Conservation (phyloP, 2,329 filamentous ascomycete species). For the Drechslerella dactyloides region DNA sequence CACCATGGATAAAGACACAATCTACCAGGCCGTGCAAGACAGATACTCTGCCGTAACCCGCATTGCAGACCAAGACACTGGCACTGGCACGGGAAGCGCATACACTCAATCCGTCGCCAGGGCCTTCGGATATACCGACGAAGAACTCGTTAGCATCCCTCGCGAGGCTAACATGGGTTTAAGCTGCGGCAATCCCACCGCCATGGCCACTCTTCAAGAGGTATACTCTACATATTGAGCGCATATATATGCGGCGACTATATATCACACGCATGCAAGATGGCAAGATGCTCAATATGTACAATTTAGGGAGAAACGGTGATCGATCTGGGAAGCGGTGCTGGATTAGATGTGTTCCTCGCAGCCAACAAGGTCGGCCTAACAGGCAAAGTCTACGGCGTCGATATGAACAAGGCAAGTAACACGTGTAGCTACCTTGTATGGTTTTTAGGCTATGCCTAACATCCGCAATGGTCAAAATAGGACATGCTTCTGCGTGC, state of each 20-base stretch:
- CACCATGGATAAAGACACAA: background rate
- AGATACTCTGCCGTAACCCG: background rate
- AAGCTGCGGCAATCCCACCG: slow-evolving; percentile 54
- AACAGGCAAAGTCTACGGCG: slow-evolving; percentile 63
- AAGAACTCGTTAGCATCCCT: slow-evolving; percentile 52
- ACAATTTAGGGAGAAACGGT: slow-evolving; percentile 68
- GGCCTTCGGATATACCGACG: slow-evolving; percentile 53
- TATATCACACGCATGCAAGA: slow-evolving; percentile 50
- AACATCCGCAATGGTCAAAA: background rate
- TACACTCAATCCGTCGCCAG: slow-evolving; percentile 29
- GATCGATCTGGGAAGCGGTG: slow-evolving; percentile 66
- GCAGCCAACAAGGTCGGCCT: slow-evolving; percentile 63
- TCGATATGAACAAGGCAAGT: slow-evolving; percentile 68
- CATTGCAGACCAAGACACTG: too few species aligned
- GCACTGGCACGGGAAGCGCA: background rate
- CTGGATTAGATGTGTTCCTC: slow-evolving; percentile 67
- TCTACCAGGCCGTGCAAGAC: background rate
- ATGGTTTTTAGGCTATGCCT: too few species aligned
- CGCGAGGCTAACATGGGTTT: slow-evolving; percentile 51
- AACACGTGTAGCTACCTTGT: too few species aligned
- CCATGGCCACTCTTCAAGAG: slow-evolving; percentile 60
- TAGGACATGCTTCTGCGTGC: slow-evolving; percentile 66
- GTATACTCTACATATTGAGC: too few species aligned
- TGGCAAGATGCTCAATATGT: background rate
- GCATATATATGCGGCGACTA: too few species aligned